A percentile compares a stretch with the other conserved stretches of the same genome.
These are phyloP conservation scores for Neltuma alba DNA, from an alignment of 306 rosid species.

Conservation along the genomic window DNA sequence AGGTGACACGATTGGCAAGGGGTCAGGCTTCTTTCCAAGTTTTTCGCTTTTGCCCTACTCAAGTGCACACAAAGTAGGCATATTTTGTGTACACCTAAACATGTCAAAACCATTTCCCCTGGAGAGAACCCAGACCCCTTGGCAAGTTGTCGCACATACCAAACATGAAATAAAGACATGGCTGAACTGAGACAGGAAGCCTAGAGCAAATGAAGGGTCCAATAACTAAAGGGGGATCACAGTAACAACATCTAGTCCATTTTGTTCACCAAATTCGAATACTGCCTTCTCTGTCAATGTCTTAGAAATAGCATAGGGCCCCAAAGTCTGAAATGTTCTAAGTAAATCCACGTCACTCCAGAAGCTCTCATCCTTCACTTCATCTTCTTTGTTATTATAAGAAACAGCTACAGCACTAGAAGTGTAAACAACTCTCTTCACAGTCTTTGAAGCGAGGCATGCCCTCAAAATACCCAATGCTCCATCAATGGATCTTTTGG, in stretches of 20 bases:
- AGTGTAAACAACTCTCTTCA: conserved; percentile 66
- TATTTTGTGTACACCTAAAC: neutral
- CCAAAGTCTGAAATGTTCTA: conserved; percentile 12
- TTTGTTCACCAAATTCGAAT: conserved; percentile 52
- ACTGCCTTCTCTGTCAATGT: conserved; percentile 63
- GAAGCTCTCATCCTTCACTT: conserved; percentile 49
- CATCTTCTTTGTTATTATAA: neutral
- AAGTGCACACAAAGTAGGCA: neutral
- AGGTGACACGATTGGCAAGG: neutral
- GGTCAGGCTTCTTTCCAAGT: neutral
- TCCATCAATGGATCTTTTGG: conserved; percentile 52
- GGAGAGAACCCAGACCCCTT: neutral
- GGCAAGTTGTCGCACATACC: conserved; percentile 37
- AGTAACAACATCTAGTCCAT: conserved; percentile 65
- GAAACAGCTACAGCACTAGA: conserved; percentile 48
- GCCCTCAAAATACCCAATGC: conserved; percentile 59
- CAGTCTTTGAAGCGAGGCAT: conserved; percentile 45
- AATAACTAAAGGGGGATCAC: conserved; percentile 51
- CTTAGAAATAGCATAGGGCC: conserved; percentile 55
- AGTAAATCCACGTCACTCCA: conserved; percentile 54
- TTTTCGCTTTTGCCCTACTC: neutral
- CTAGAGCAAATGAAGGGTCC: conserved; percentile 69
- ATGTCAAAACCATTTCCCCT: neutral
- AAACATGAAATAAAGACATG: conserved; percentile 34
- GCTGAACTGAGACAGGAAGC: conserved; percentile 47